Percentiles rank a stretch among this genome's conserved stretches.
Evolutionary conservation across 1,139 yeast species (phyloP).

Genomic region (Zygosaccharomyces sapae): DNA sequence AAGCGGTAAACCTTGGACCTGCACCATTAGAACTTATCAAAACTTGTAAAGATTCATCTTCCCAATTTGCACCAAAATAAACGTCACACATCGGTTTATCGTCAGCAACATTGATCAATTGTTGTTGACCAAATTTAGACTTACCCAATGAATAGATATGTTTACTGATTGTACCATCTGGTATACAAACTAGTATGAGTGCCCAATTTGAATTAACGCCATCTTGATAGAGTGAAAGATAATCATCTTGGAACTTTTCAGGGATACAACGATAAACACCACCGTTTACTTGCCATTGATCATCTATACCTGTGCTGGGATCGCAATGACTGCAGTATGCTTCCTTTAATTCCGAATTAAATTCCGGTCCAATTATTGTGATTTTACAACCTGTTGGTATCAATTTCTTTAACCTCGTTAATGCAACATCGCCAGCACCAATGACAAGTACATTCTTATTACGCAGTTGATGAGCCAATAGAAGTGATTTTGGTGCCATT

Average conservation of each 20-base stretch:
- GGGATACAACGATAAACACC: constrained; percentile 20
- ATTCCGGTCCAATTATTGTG: constrained; percentile 31
- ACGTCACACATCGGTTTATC: constrained; percentile 36
- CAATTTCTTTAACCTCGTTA: constrained; percentile 30
- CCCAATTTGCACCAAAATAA: constrained; percentile 35
- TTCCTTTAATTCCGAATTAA: constrained; percentile 18
- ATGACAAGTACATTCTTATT: constrained; percentile 28
- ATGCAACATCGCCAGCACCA: constrained; percentile 36
- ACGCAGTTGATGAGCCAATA: constrained; percentile 31
- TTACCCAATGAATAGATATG: constrained; percentile 28
- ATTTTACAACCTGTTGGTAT: constrained; percentile 34
- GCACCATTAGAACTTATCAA: constrained; percentile 35
- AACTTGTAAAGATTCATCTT: constrained; percentile 24
- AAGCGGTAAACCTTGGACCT: constrained; percentile 34
- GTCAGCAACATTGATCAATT: constrained; percentile 36
- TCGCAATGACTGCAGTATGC: constrained; percentile 12
- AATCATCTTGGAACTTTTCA: constrained; percentile 16
- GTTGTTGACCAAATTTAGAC: constrained; percentile 26
- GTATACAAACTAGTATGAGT: constrained; percentile 32
- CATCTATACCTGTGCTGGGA: constrained; percentile 8
- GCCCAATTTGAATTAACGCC: constrained; percentile 25
- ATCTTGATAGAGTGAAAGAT: constrained; percentile 18
- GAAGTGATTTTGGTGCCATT: constrained; percentile 25
- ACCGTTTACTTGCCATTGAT: constrained; percentile 6
- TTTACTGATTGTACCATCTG: constrained; percentile 26